Evolutionary conservation across 129 eudicot species (phyloP), one percentile per base, ranked within the genome.

Genomic region (Kitagawia praeruptora): DNA sequence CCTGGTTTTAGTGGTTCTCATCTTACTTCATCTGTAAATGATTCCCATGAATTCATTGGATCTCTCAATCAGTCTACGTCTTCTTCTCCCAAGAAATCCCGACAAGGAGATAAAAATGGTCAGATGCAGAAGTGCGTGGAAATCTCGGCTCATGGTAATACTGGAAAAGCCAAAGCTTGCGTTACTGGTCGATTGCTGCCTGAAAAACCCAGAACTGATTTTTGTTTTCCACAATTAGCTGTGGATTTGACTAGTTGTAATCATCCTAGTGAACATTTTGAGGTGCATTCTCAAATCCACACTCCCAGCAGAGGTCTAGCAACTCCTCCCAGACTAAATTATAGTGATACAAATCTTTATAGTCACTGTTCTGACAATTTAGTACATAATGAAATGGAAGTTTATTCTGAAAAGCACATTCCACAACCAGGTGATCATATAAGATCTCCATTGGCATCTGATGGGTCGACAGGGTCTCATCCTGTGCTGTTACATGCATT

Each of bases 401-500:
- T 83, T 81, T 86, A 81, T 83, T 84, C 88, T 41, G 96, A 87
- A 85, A 87, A 86, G 48, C 85, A 75, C 79, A 78, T 86, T 76
- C 75, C 92, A 84, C 82, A 53, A 69, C 83, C 89, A 44, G 82
- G 85, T 38, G 81, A 83, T 79, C 83, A 85, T 40, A 74, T 78
- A 84, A 82, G 70, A 40, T 75, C 75, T 2, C 82, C 77, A 45
- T 63, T 85, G 83, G 89, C 84, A 54, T 82, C 86, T 40, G 74
- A 46, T 41, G 87, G 77, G 53, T 79, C 87, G 41, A 74, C 45
- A 53, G 86, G 71, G 72, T 82, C 89, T 69, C 84, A 81, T 54
- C 81, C 84, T 79, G 97, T 92, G 67, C 87, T 93, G 77, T 89
- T 88, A 34, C 98, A 93, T 84, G 98, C 98, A 41, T 87, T 87